Conservation (phyloP, 2,329 filamentous ascomycete genomes). For the Epicoccum nigrum region DNA sequence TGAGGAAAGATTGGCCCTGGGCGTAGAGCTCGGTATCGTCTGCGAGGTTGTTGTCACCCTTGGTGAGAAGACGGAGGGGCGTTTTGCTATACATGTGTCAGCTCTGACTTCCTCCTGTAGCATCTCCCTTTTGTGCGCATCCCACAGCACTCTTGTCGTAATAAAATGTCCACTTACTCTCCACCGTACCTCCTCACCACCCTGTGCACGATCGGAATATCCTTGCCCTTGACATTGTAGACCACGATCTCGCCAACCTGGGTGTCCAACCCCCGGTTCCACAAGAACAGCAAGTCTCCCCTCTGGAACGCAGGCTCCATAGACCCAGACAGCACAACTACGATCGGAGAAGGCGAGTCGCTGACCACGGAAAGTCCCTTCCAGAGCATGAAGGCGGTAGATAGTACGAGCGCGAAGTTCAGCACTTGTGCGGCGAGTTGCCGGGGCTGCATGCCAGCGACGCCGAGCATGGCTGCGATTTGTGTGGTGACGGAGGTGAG, state of each 20-base stretch:
- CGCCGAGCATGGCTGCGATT: slow-evolving; percentile 45
- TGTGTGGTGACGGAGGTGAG: slow-evolving; percentile 5
- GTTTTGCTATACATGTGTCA: slow-evolving; percentile 44
- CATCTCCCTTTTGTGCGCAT: background rate
- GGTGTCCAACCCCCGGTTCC: slow-evolving; percentile 71
- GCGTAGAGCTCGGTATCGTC: slow-evolving; percentile 95
- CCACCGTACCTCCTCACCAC: slow-evolving; percentile 75
- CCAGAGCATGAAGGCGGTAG: slow-evolving; percentile 90
- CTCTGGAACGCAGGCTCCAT: slow-evolving; percentile 86
- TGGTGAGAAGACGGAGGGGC: slow-evolving; percentile 78
- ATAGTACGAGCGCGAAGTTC: slow-evolving; percentile 89
- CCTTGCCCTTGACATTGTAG: slow-evolving; percentile 88
- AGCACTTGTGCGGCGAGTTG: slow-evolving; percentile 82
- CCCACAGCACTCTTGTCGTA: background rate
- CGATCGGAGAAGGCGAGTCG: slow-evolving; percentile 71
- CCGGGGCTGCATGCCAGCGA: slow-evolving; percentile 73
- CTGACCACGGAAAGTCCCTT: slow-evolving; percentile 83
- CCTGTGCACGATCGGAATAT: slow-evolving; percentile 96
- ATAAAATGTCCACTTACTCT: slow-evolving; percentile 51
- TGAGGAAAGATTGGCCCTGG: slow-evolving; percentile 81
- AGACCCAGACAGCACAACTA: slow-evolving; percentile 81
- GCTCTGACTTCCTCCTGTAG: background rate
- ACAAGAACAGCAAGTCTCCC: slow-evolving; percentile 76
- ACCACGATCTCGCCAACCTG: slow-evolving; percentile 76
- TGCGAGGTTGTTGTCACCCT: slow-evolving; percentile 94